Evolutionary conservation across 495 filamentous ascomycete genomes (phyloP).

Genomic region (Aspergillus haitiensis): DNA sequence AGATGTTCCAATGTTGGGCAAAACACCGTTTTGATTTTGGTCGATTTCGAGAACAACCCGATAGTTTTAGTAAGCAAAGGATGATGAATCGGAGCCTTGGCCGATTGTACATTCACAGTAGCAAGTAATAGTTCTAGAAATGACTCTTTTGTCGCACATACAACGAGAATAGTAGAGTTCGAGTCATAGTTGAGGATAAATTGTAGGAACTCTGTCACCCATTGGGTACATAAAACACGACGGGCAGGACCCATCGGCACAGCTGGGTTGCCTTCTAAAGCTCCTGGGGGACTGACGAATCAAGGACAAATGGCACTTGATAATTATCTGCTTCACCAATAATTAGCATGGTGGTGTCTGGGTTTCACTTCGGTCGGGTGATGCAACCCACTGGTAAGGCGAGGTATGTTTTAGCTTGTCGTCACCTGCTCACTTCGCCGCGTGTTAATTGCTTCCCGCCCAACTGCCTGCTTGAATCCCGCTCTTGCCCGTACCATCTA

Average conservation of each 20-base stretch:
- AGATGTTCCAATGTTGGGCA: slow-evolving; percentile 73
- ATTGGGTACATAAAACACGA: slow-evolving; percentile 28
- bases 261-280: neutral
- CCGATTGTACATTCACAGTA: slow-evolving; percentile 26
- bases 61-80: slow-evolving; percentile 63
- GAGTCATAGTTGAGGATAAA: slow-evolving; percentile 58
- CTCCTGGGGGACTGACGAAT: no score
- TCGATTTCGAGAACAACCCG: slow-evolving; percentile 65
- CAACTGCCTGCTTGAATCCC: slow-evolving; percentile 11
- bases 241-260: slow-evolving; percentile 27
- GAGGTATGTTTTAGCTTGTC: slow-evolving; percentile 2
- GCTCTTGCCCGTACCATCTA: slow-evolving; percentile 13
- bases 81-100: slow-evolving; percentile 26
- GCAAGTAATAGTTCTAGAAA: slow-evolving; percentile 58
- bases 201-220: slow-evolving; percentile 58
- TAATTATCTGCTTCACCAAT: no score
- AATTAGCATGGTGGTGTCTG: neutral
- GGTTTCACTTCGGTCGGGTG: neutral
- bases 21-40: slow-evolving; percentile 66
- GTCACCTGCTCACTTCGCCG: slow-evolving; percentile 18
- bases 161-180: slow-evolving; percentile 60
- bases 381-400: slow-evolving; percentile 6
- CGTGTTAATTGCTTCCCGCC: neutral
- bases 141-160: slow-evolving; percentile 64
- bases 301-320: no score